A percentile compares a stretch with the other conserved stretches of the same genome.
Conservation (phyloP, 2,329 filamentous ascomycete genomes). For the Rhynchosporium secalis region DNA sequence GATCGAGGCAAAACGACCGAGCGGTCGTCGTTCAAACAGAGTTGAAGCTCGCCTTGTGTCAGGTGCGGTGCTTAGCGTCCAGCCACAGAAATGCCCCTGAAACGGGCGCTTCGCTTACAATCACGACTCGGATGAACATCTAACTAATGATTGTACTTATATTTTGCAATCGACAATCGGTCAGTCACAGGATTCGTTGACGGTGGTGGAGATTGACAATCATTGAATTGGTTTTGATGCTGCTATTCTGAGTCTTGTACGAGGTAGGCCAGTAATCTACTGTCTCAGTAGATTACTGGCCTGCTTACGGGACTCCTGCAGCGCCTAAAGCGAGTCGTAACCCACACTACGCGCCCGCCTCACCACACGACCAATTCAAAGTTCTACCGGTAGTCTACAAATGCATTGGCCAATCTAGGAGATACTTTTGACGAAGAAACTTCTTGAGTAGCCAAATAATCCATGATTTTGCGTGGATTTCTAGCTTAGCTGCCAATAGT, state of each 20-base stretch:
- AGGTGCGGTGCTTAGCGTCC: slow-evolving; percentile 1
- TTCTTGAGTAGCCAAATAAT: too few relatives aligned
- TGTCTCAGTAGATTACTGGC: background rate
- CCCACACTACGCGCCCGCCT: background rate
- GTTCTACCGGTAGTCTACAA: background rate
- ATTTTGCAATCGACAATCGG: too few relatives aligned
- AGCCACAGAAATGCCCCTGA: background rate
- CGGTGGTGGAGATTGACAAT: too few relatives aligned
- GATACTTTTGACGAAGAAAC: too few relatives aligned
- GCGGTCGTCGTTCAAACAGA: slow-evolving; percentile 1
- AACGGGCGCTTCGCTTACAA: background rate
- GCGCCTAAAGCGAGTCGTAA: background rate
- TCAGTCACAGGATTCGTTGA: too few relatives aligned
- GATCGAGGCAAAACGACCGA: too few relatives aligned
- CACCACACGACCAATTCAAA: background rate
- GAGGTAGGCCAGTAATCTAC: background rate
- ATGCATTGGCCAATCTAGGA: background rate
- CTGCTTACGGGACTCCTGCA: background rate
- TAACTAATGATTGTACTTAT: too few relatives aligned
- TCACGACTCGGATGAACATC: too few relatives aligned
- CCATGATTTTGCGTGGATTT: too few relatives aligned
- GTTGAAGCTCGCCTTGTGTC: slow-evolving; percentile 3
- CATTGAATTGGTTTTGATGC: too few relatives aligned
- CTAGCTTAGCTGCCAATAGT: too few relatives aligned
- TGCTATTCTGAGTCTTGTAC: background rate